Base-by-base conservation (phyloP, 2,329 filamentous ascomycete species). In the Daldinia sp. region DNA sequence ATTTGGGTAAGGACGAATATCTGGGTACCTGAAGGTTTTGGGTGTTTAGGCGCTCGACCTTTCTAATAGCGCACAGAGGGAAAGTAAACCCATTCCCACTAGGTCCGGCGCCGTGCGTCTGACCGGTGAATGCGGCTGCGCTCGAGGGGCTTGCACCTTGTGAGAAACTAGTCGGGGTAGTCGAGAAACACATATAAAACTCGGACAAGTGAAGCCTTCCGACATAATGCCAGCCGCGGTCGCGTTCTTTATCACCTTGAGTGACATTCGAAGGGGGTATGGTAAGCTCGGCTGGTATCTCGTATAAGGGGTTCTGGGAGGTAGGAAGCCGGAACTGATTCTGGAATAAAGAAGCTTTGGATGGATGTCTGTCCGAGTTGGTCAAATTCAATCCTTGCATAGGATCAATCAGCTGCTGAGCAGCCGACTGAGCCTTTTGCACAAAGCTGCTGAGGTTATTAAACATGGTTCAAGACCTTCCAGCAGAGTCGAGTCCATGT, bases 31-130 rank as follows among this genome's bases (percentile, higher is more conserved):
- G 87, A 75, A 96, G 95, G 69, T 90, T 95, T 73, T 96, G 92
- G 73, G 93, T 97, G 74, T 97, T 94, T 58, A 99, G 82, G 59
- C 95, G 86, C 80, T 99, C 95, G 19, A 99, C 95, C 52, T 94
- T 85, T 66, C 95, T 86, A 71, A 99, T 94, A 53, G 93, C 91
- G 77, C 92, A 97, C 19, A 99, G 84, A 3, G 95, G 95, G 57
- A 98, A 87, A 1, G 92, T 97, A 77, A 99, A 98, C 63, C 95
- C 95, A 82, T 97, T 97, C 35, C 94, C 94, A 57, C 92, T 92
- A 3, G 95, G 94, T 0, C 95, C 95, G 19, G 92, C 92, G 61
- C 95, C 93, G 74, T 97, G 91, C 25, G 94, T 97, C 76, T 96
- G 92, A 13, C 94, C 95, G 3, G 93, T 96, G 79, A 96, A 98